These are phyloP conservation scores for Sporodiniella umbellata DNA, from an alignment of 371 early-diverging fungal species.

Conservation along the genomic window DNA sequence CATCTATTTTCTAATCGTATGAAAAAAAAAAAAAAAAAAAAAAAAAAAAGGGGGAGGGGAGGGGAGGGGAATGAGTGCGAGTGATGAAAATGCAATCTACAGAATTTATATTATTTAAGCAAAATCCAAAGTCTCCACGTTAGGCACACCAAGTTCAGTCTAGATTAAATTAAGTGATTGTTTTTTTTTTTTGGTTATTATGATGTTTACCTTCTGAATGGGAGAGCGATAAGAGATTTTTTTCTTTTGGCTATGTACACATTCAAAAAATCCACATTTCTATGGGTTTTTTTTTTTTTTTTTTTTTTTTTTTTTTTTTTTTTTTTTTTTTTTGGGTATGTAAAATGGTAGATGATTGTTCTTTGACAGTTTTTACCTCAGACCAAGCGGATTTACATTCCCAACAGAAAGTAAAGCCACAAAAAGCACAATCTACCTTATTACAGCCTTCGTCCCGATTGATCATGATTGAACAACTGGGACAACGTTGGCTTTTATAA, in stretches of 20 bases:
- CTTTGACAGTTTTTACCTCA: too few species aligned
- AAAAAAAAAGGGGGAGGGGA: too few species aligned
- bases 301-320: too few species aligned
- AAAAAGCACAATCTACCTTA: slow-evolving; percentile 66
- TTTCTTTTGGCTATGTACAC: slow-evolving; percentile 1
- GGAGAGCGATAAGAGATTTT: too few species aligned
- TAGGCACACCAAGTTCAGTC: slow-evolving; percentile 56
- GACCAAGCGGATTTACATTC: slow-evolving; percentile 27
- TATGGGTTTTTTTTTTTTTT: too few species aligned
- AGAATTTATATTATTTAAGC: too few species aligned
- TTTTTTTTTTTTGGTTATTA: not conserved
- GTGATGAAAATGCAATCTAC: too few species aligned
- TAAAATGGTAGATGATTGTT: too few species aligned
- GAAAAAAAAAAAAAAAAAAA: too few species aligned
- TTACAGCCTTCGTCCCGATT: slow-evolving; percentile 74
- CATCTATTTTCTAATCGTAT: too few species aligned
- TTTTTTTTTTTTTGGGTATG: too few species aligned
- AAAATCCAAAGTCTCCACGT: slow-evolving; percentile 45
- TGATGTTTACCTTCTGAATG: not conserved
- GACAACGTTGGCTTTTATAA: slow-evolving; percentile 60
- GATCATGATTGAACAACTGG: slow-evolving; percentile 64
- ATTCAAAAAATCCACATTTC: slow-evolving; percentile 28
- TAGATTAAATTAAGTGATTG: slow-evolving; percentile 8
- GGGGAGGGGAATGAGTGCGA: too few species aligned
- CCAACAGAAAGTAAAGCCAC: slow-evolving; percentile 72